A percentile compares a stretch with the other conserved stretches of the same genome.
These are phyloP conservation scores for Rhodotorula sp. DNA, from an alignment of 1,284 basidiomycete genomes.

Conservation along the genomic window DNA sequence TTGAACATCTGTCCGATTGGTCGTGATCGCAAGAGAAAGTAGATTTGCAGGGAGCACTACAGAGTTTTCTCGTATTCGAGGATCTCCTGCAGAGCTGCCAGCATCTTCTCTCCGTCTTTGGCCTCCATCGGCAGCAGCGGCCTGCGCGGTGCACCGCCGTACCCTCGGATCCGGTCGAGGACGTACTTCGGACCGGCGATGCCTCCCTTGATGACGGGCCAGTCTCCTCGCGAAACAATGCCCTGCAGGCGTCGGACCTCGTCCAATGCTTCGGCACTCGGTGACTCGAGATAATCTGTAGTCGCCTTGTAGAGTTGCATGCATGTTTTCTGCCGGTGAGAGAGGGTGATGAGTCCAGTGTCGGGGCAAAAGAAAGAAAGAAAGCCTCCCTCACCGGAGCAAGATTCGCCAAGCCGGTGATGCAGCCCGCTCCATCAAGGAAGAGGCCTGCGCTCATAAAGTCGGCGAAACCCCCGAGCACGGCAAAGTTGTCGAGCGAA, in stretches of 20 bases:
- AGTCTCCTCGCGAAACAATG: constrained; percentile 27
- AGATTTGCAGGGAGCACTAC: background rate
- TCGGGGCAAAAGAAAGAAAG: background rate
- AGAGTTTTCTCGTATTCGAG: constrained; percentile 23
- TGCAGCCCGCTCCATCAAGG: constrained; percentile 25
- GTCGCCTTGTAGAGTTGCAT: constrained; percentile 22
- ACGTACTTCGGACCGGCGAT: constrained; percentile 30
- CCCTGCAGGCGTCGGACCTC: constrained; percentile 7
- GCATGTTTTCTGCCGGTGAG: constrained; percentile 29
- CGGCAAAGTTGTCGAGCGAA: constrained; percentile 30
- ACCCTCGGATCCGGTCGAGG: constrained; percentile 20
- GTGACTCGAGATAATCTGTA: background rate
- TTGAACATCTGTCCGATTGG: too few species aligned
- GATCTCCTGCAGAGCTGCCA: constrained; percentile 21
- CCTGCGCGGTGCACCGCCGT: constrained; percentile 30
- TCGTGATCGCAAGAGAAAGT: too few species aligned
- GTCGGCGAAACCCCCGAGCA: constrained; percentile 40
- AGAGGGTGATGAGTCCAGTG: background rate
- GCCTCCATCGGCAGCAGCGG: constrained; percentile 24
- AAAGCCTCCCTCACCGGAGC: constrained; percentile 18
- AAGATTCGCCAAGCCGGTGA: constrained; percentile 35
- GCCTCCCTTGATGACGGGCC: constrained; percentile 27
- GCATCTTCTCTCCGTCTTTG: constrained; percentile 19
- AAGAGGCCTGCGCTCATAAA: constrained; percentile 32
- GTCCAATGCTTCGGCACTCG: background rate